A percentile compares a stretch with the other conserved stretches of the same genome.
These are phyloP conservation scores for Carex pumila DNA, from an alignment of 176 grass and related monocot genomes.

Conservation along the genomic window DNA sequence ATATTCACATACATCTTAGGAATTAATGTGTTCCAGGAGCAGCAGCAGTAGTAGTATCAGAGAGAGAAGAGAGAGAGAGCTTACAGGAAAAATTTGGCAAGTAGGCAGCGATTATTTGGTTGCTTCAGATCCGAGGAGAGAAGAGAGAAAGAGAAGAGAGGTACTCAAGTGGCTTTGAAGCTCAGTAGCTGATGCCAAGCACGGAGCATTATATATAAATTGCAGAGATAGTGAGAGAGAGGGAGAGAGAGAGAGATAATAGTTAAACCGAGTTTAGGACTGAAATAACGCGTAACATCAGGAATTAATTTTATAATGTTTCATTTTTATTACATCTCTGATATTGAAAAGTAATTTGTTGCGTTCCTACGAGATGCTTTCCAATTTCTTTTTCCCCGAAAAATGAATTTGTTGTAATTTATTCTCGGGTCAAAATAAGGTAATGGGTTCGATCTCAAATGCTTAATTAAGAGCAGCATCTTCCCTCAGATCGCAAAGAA, in stretches of 20 bases:
- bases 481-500: background rate
- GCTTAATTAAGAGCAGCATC: background rate
- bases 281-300: background rate
- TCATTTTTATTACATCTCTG: background rate
- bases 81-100: slow-evolving; percentile 11
- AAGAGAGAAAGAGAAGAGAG: slow-evolving; percentile 7
- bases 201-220: slow-evolving; percentile 15
- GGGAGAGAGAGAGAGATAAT: background rate
- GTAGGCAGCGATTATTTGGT: background rate
- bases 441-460: background rate
- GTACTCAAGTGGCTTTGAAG: slow-evolving; percentile 16
- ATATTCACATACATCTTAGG: background rate
- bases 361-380: background rate
- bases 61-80: slow-evolving; percentile 1
- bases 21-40: background rate
- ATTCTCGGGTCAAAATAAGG: background rate
- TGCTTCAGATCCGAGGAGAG: slow-evolving; percentile 31
- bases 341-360: background rate
- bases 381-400: background rate
- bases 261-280: slow-evolving; percentile 4
- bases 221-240: background rate
- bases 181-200: slow-evolving; percentile 12
- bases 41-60: background rate
- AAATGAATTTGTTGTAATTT: background rate
- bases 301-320: slow-evolving; percentile 1